Base-by-base conservation (phyloP, 768 basidiomycete genomes). In the Tremella mesenterica region DNA sequence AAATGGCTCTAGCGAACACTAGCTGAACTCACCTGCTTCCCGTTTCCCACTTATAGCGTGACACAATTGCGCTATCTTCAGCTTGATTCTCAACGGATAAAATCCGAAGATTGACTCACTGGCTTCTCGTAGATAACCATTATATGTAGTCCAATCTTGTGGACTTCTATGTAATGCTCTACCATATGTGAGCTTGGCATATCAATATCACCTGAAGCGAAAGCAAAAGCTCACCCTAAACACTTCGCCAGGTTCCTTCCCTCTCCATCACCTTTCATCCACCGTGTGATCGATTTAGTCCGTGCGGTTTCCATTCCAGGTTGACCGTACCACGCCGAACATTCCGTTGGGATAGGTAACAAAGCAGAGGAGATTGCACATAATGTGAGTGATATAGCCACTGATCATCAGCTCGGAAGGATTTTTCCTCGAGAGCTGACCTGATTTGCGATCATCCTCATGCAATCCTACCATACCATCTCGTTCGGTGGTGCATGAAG, bases 91-190 rank as follows among this genome's bases (percentile, higher is more conserved):
- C 20, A n/a, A n/a, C n/a, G n/a, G n/a, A n/a, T n/a, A n/a, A n/a
- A n/a, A 6, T 21, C 5, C 4, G 21, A 10, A 9, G 20, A 14
- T 20, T 7, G 18, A 56, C 65, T 58, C 39, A 70, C 71, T 64
- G 0, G 71, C 60, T 47, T 70, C 67, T 36, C 65, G 57, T 28
- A 70, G 30, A 50, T 61, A 73, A 2, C 56, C 59, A 36, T 69
- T 69, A 33, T 73, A 73, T 12, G 59, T 67, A 23, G 56, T 67
- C 71, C 71, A 73, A 52, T 70, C 69, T 44, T 73, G 71, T 2
- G 69, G 65, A 45, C 67, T 69, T 18, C 70, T 52, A 51, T 72
- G 65, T 12, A 72, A 33, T 26, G 70, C 64, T 12, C 70, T 69
- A 29, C 6, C 21, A n/a, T n/a, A n/a, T 5, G 29, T 43, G 18